Percentiles rank a stretch among this genome's conserved stretches.
Conservation (phyloP, 1,284 basidiomycete genomes). For the Ceratobasidium sp. region DNA sequence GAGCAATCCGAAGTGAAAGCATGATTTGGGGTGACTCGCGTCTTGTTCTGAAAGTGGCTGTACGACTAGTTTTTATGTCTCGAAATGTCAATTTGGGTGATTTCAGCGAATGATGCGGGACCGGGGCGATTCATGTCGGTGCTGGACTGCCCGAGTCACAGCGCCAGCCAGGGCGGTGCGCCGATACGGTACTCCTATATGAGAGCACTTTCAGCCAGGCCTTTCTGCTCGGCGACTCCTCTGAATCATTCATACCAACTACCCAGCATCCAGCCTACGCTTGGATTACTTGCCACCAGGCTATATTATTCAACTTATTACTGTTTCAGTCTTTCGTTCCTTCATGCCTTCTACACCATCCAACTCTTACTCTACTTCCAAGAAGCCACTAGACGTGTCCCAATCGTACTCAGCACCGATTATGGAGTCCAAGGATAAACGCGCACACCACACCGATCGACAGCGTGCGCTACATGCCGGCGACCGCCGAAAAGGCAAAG, state of each 20-base stretch:
- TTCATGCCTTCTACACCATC: slow-evolving; percentile 19
- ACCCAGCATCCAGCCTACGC: not conserved
- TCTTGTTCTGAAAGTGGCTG: slow-evolving; percentile 8
- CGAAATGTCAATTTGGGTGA: slow-evolving; percentile 3
- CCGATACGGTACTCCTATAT: slow-evolving; percentile 9
- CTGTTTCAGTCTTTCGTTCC: not conserved
- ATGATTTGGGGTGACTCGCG: slow-evolving; percentile 24
- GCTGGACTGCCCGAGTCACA: slow-evolving; percentile 19
- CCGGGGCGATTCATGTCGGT: slow-evolving; percentile 21
- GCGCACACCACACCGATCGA: slow-evolving; percentile 11
- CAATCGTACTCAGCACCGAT: not conserved
- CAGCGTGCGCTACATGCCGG: slow-evolving; percentile 25
- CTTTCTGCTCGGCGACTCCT: not conserved
- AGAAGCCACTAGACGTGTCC: not conserved
- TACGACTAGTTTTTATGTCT: slow-evolving; percentile 14
- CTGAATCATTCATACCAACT: not conserved
- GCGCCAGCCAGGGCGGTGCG: slow-evolving; percentile 13
- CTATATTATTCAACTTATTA: not conserved
- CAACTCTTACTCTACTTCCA: not conserved
- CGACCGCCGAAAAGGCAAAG: slow-evolving; percentile 30
- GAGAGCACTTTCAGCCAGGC: not conserved
- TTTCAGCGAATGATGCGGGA: slow-evolving; percentile 4
- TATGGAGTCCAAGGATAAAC: slow-evolving; percentile 29
- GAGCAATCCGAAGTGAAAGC: slow-evolving; percentile 13
- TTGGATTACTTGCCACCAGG: not conserved